Conservation (phyloP, 1,139 yeast species). For the Spencermartinsiella ligniputridi region DNA sequence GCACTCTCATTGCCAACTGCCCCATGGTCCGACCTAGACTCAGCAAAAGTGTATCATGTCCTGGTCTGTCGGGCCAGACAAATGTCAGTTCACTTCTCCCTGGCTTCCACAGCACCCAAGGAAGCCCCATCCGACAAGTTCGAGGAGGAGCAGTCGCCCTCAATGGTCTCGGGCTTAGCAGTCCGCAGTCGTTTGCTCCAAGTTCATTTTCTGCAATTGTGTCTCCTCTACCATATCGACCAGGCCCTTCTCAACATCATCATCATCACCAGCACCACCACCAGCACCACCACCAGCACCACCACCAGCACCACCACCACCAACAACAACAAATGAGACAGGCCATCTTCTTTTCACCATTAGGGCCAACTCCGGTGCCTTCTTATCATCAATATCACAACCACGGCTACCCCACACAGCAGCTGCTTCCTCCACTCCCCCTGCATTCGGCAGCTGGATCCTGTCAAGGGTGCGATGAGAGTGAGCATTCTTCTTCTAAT, state of each 20-base stretch:
- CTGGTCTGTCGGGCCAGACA: not conserved
- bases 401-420: not conserved
- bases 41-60: not conserved
- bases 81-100: not conserved
- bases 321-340: not conserved
- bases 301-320: not conserved
- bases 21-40: conserved; percentile 1
- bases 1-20: conserved; percentile 23
- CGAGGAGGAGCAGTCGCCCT: too few species aligned
- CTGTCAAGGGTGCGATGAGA: not conserved
- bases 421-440: conserved; percentile 1
- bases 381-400: not conserved
- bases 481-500: not conserved
- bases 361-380: not conserved
- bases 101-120: conserved; percentile 1
- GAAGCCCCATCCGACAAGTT: too few species aligned
- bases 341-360: not conserved
- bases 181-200: not conserved
- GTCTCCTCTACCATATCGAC: not conserved
- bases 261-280: not conserved
- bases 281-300: not conserved
- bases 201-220: not conserved
- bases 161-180: too few species aligned
- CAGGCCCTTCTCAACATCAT: not conserved
- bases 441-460: not conserved